Evolutionary conservation across 495 filamentous ascomycete species (phyloP).

Genomic region (Aspergillus incahuasiensis): DNA sequence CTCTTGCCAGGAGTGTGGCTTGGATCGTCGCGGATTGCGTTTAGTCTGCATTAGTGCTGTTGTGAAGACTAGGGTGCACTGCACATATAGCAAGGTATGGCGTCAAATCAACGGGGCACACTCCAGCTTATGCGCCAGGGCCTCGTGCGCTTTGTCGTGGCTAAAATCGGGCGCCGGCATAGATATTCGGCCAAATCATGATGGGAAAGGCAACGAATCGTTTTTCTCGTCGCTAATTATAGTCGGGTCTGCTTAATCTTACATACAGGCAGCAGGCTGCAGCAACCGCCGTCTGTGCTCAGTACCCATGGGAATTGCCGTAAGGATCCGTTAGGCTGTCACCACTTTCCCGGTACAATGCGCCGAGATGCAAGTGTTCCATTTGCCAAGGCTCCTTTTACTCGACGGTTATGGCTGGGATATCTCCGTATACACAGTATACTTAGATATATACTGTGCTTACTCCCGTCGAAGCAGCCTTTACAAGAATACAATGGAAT

Average conservation of each 20-base stretch:
- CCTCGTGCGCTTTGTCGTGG: slow-evolving; percentile 4
- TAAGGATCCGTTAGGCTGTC: background rate
- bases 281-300: background rate
- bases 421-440: too few species aligned
- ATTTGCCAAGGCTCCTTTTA: too few species aligned
- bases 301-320: background rate
- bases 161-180: background rate
- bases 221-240: slow-evolving; percentile 5
- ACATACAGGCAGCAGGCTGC: background rate
- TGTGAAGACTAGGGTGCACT: slow-evolving; percentile 4
- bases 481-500: too few species aligned
- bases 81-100: slow-evolving; percentile 9
- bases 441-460: too few species aligned
- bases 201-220: background rate
- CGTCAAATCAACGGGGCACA: slow-evolving; percentile 2
- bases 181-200: background rate
- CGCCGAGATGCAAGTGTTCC: slow-evolving; percentile 11
- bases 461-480: too few species aligned
- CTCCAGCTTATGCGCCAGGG: background rate
- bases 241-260: background rate
- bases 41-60: slow-evolving; percentile 7
- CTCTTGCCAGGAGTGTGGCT: slow-evolving; percentile 1
- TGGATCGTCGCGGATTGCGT: slow-evolving; percentile 3
- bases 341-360: background rate
- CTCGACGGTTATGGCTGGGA: too few species aligned